These are phyloP conservation scores for Dentipellis sp. DNA, from an alignment of 768 basidiomycete genomes.

Conservation along the genomic window DNA sequence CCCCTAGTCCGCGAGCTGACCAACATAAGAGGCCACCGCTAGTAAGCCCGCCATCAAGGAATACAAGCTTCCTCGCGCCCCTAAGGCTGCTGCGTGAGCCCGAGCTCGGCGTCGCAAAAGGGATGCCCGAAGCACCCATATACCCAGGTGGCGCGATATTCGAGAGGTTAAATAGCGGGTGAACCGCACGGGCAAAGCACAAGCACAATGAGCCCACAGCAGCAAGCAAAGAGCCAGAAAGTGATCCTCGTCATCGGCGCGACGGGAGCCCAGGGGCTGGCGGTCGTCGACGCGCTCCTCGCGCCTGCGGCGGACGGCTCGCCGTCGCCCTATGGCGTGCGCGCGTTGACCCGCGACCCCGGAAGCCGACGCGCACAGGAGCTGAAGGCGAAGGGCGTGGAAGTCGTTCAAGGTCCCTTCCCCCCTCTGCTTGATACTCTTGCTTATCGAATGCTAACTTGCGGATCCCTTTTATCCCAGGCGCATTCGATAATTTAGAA, in stretches of 20 bases:
- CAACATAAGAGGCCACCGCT: too few species aligned
- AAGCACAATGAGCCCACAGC: too few species aligned
- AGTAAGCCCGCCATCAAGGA: too few species aligned
- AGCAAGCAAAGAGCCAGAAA: constrained; percentile 12
- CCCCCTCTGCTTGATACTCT: background rate
- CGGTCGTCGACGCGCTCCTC: constrained; percentile 27
- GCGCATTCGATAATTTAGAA: constrained; percentile 21
- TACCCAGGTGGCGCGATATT: too few species aligned
- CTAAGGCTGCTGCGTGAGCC: too few species aligned
- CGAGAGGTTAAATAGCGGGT: too few species aligned
- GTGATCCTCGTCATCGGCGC: constrained; percentile 33
- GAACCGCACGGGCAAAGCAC: too few species aligned
- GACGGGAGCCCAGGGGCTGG: constrained; percentile 32
- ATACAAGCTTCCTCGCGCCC: too few species aligned
- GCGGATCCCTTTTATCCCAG: constrained; percentile 8
- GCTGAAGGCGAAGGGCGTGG: constrained; percentile 21
- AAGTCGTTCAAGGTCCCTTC: background rate
- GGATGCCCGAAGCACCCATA: too few species aligned
- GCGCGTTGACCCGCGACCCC: constrained; percentile 29
- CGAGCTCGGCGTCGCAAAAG: too few species aligned
- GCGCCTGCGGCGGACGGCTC: constrained; percentile 22
- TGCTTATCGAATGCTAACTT: background rate
- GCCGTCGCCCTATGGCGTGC: constrained; percentile 30
- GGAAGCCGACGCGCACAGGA: constrained; percentile 23
- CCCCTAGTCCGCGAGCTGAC: too few species aligned